Conservation (phyloP, 768 basidiomycete genomes). For the Phallus indusiatus region DNA sequence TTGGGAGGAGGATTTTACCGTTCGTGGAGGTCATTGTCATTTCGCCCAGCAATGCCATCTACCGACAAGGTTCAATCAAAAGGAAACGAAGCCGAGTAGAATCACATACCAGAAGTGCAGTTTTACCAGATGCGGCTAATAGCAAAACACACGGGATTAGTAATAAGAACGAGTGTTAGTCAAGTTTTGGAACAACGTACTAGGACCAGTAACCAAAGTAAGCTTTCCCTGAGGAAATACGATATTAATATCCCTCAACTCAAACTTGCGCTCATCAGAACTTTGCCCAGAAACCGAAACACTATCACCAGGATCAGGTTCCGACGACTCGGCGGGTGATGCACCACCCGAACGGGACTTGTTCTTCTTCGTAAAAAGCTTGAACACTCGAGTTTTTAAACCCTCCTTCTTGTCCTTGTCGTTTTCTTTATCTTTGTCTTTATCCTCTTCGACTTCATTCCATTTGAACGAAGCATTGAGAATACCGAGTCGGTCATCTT, state of each 20-base stretch:
- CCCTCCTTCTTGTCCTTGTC: conserved; percentile 3
- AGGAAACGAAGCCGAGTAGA: not conserved
- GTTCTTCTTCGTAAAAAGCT: not conserved
- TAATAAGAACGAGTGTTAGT: not conserved
- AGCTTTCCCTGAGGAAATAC: conserved; percentile 65
- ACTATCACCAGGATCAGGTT: conserved; percentile 4
- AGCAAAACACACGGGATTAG: not conserved
- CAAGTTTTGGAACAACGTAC: not conserved
- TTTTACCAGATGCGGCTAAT: conserved; percentile 71
- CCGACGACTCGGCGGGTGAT: not conserved
- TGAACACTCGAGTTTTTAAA: not conserved
- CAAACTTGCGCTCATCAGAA: conserved; percentile 43
- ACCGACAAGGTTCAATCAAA: not conserved
- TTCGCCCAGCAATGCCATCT: conserved; percentile 69
- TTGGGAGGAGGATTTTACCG: conserved; percentile 54
- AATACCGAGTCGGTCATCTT: conserved; percentile 43
- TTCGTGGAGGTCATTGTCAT: conserved; percentile 42
- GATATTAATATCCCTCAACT: conserved; percentile 56
- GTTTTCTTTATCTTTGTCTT: conserved; percentile 19
- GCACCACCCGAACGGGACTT: not conserved
- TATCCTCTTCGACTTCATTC: conserved; percentile 40
- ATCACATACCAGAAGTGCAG: conserved; percentile 53
- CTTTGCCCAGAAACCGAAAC: conserved; percentile 1
- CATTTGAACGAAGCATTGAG: conserved; percentile 52
- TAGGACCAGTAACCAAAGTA: conserved; percentile 67